Percentiles rank a stretch among this genome's conserved stretches.
phyloP scores from a whole-genome alignment of 2,329 filamentous ascomycete species.

The Ophiostoma fasciatum region DNA sequence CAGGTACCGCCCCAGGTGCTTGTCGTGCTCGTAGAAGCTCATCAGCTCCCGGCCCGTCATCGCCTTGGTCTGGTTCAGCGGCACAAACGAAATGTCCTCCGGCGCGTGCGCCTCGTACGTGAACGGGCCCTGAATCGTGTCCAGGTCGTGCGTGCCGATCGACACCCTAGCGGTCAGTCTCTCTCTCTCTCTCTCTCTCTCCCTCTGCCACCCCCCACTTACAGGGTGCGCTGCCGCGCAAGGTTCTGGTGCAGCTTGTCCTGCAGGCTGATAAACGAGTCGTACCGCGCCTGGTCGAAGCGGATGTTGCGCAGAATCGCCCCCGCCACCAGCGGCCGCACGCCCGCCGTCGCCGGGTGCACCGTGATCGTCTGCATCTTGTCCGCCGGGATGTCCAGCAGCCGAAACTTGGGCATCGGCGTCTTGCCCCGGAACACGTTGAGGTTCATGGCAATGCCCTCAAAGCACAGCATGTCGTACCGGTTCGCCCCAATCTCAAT shows the following conservation, averaged over 20 bases:
- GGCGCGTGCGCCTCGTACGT: constrained; percentile 87
- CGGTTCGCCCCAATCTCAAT: constrained; percentile 91
- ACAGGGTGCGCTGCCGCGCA: constrained; percentile 73
- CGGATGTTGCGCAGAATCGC: constrained; percentile 81
- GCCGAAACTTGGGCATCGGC: constrained; percentile 62
- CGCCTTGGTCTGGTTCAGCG: constrained; percentile 79
- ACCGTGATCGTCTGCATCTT: constrained; percentile 72
- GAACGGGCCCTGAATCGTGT: constrained; percentile 88
- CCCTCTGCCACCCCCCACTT: neutral
- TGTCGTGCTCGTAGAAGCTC: constrained; percentile 90
- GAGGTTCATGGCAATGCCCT: constrained; percentile 88
- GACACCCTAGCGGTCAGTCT: constrained; percentile 39
- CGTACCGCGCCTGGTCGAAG: constrained; percentile 82
- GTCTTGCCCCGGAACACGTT: constrained; percentile 81
- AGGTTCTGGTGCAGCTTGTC: constrained; percentile 97
- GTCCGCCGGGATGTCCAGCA: constrained; percentile 57
- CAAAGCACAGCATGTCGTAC: constrained; percentile 90
- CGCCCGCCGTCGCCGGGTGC: constrained; percentile 54
- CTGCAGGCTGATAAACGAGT: constrained; percentile 94
- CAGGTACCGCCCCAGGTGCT: constrained; percentile 65
- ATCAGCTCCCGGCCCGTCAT: constrained; percentile 85
- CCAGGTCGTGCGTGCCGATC: constrained; percentile 92
- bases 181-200: neutral
- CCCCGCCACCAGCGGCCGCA: constrained; percentile 78
- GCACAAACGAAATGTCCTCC: constrained; percentile 81